These are phyloP conservation scores for Wickerhamomyces pijperi DNA, from an alignment of 805 yeast species.

Conservation along the genomic window DNA sequence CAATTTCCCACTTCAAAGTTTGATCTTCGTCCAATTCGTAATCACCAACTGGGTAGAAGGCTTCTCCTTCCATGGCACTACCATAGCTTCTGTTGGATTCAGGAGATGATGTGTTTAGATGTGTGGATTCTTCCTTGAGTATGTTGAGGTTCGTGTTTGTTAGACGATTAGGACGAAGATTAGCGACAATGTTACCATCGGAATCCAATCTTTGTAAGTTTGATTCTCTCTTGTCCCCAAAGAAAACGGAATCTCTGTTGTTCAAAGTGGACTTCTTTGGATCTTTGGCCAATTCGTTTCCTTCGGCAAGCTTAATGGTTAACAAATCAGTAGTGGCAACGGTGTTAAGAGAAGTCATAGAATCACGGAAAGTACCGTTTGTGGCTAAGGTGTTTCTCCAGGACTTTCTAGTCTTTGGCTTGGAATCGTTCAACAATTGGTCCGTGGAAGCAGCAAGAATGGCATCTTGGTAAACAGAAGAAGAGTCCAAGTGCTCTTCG, in stretches of 20 bases:
- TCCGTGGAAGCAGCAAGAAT: conserved; percentile 29
- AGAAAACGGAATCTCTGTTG: conserved; percentile 30
- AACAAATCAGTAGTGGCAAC: conserved; percentile 78
- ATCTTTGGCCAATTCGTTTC: conserved; percentile 31
- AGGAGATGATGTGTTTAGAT: conserved; percentile 12
- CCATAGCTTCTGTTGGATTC: conserved; percentile 5
- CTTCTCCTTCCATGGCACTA: conserved; percentile 14
- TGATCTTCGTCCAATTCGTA: conserved; percentile 12
- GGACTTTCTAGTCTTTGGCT: conserved; percentile 31
- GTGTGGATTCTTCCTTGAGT: conserved; percentile 14
- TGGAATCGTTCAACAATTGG: conserved; percentile 3
- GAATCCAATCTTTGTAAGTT: conserved; percentile 17
- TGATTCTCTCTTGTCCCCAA: conserved; percentile 18
- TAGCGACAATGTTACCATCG: conserved; percentile 19
- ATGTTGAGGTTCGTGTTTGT: conserved; percentile 14
- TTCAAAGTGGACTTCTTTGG: conserved; percentile 29
- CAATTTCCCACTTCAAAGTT: not conserved
- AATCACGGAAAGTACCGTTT: conserved; percentile 34
- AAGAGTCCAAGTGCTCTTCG: conserved; percentile 17
- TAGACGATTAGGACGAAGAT: conserved; percentile 2
- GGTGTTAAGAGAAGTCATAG: conserved; percentile 66
- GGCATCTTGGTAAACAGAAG: conserved; percentile 27
- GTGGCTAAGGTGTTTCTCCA: conserved; percentile 41
- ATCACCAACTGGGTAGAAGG: conserved; percentile 15
- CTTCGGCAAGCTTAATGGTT: conserved; percentile 68